Evolutionary conservation across 2,329 filamentous ascomycete genomes (phyloP).

Genomic region (Sporothrix humicola): DNA sequence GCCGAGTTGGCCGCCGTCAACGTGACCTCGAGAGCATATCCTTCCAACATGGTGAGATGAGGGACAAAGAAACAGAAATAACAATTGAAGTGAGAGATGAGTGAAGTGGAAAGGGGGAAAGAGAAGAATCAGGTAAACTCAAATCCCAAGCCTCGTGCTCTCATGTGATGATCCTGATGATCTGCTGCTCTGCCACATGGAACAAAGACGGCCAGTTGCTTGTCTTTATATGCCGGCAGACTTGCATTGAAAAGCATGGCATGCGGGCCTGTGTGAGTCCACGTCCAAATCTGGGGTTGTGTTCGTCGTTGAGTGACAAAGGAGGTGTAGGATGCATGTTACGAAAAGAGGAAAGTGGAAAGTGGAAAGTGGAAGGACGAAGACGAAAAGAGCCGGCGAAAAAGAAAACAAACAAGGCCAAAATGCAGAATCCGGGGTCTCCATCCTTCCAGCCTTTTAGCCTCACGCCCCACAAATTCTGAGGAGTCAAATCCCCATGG

Average conservation of each 20-base stretch:
- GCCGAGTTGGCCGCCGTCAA: conserved; percentile 24
- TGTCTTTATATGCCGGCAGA: conserved; percentile 12
- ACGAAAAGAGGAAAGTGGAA: no score
- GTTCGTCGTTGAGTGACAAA: neutral
- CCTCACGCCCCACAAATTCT: neutral
- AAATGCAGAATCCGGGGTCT: conserved; percentile 7
- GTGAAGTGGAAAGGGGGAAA: neutral
- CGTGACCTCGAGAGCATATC: conserved; percentile 22
- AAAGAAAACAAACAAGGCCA: neutral
- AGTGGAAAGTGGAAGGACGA: no score
- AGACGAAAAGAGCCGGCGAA: neutral
- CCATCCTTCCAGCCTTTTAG: neutral
- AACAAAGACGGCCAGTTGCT: neutral
- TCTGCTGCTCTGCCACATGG: conserved; percentile 10
- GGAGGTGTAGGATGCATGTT: no score
- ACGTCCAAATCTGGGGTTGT: neutral
- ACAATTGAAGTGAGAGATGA: neutral
- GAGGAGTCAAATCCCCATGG: conserved; percentile 6
- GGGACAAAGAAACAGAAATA: neutral
- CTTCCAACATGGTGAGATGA: conserved; percentile 8
- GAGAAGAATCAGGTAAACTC: no score
- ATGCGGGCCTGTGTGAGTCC: neutral
- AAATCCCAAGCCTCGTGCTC: no score
- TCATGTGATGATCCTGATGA: neutral
- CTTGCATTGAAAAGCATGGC: neutral